These are phyloP conservation scores for Sugiyamaella paludigena DNA, from an alignment of 1,139 yeast species.

Conservation along the genomic window DNA sequence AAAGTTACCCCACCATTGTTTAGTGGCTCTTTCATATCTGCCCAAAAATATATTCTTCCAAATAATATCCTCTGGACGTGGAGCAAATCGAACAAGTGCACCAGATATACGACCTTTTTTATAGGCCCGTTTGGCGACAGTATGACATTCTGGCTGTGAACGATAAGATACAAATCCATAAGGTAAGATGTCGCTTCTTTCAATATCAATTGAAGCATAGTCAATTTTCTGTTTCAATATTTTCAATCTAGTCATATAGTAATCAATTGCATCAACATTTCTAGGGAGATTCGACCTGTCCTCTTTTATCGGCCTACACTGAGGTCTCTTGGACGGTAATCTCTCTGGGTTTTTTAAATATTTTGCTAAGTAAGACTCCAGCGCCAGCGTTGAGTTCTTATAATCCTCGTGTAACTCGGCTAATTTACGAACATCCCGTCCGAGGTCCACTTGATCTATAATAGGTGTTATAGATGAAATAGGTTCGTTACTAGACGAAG, in stretches of 20 bases:
- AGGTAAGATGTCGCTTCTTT: conserved; percentile 26
- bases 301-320: conserved; percentile 24
- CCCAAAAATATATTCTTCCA: conserved; percentile 40
- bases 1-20: conserved; percentile 39
- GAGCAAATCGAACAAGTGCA: conserved; percentile 33
- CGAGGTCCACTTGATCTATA: conserved; percentile 34
- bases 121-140: conserved; percentile 26
- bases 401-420: conserved; percentile 33
- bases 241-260: conserved; percentile 27
- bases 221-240: conserved; percentile 32
- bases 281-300: conserved; percentile 20
- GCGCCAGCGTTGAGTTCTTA: conserved; percentile 27
- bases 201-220: conserved; percentile 28
- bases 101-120: conserved; percentile 19
- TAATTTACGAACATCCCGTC: conserved; percentile 34
- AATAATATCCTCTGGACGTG: conserved; percentile 40
- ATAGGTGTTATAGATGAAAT: conserved; percentile 16
- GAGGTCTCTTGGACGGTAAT: conserved; percentile 28
- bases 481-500: too few species aligned
- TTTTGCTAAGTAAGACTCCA: conserved; percentile 38
- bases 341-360: conserved; percentile 34
- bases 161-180: conserved; percentile 42
- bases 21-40: conserved; percentile 33
- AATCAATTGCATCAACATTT: conserved; percentile 37
- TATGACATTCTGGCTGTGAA: conserved; percentile 32